These are phyloP conservation scores for Populus euphratica DNA, from an alignment of 345 rosid genomes.

Conservation along the genomic window DNA sequence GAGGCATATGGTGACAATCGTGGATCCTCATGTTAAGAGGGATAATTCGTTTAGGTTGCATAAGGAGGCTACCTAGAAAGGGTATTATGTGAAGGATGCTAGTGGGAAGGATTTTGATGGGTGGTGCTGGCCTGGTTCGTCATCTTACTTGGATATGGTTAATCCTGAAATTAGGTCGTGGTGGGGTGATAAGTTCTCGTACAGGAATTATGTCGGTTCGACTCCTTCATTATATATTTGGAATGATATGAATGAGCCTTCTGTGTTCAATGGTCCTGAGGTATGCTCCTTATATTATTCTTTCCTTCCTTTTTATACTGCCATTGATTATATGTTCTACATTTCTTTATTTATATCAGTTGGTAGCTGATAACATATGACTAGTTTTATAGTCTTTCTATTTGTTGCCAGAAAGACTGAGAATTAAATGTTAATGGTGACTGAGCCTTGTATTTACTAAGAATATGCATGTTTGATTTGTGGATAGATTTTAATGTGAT, in stretches of 20 bases:
- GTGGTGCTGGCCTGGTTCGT: conserved; percentile 99
- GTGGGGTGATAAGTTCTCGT: conserved; percentile 85
- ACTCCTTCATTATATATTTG: conserved; percentile 89
- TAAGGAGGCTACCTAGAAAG: conserved; percentile 76
- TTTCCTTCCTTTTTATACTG: not conserved
- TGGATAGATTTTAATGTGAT: not conserved
- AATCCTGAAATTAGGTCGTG: conserved; percentile 88
- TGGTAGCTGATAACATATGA: not conserved
- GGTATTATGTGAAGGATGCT: conserved; percentile 86
- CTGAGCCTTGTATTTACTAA: not conserved
- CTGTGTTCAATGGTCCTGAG: conserved; percentile 99
- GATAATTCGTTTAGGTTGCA: conserved; percentile 75
- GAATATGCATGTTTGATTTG: not conserved
- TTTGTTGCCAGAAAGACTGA: not conserved
- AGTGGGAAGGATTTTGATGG: conserved; percentile 88
- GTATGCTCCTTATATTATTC: conserved; percentile 34
- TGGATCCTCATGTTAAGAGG: conserved; percentile 97
- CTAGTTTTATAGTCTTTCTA: not conserved
- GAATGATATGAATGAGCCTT: conserved; percentile 99
- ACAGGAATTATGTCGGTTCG: conserved; percentile 70
- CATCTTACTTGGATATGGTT: conserved; percentile 79
- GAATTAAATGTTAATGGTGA: not conserved
- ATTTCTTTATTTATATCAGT: not conserved
- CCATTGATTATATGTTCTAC: not conserved
- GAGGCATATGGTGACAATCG: conserved; percentile 94